Evolutionary conservation across 1,284 basidiomycete genomes (phyloP).

Genomic region (Ceratobasidium sp.): DNA sequence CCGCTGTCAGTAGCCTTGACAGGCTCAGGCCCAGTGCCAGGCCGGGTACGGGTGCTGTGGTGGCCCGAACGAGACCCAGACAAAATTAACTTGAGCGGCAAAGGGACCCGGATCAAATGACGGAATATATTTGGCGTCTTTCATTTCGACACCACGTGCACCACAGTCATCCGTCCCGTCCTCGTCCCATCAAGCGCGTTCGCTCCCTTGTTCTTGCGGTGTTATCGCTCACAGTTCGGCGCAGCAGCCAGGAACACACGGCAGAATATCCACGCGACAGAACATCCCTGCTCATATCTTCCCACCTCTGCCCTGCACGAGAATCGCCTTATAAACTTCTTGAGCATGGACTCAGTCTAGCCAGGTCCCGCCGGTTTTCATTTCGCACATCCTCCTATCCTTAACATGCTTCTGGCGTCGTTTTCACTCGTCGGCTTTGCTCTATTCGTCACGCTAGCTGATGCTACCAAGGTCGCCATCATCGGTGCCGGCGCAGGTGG

Average conservation of each 20-base stretch:
- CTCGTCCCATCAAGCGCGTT: not conserved
- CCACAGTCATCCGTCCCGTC: not conserved
- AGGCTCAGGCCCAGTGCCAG: too few relatives aligned
- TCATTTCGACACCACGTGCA: not conserved
- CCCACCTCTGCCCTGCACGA: not conserved
- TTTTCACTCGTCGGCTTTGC: slow-evolving; percentile 1
- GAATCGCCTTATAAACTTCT: slow-evolving; percentile 1
- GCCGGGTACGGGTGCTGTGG: too few relatives aligned
- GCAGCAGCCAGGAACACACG: not conserved
- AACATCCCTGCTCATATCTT: not conserved
- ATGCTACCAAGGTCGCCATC: slow-evolving; percentile 64
- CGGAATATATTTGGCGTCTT: not conserved
- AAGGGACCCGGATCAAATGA: not conserved
- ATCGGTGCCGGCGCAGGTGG: slow-evolving; percentile 77
- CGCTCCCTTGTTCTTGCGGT: slow-evolving; percentile 2
- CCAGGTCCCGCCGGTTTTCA: not conserved
- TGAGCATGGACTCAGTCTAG: not conserved
- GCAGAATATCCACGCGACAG: not conserved
- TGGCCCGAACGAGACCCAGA: too few relatives aligned
- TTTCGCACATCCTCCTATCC: not conserved
- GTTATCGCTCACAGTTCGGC: not conserved
- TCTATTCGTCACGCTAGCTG: not conserved
- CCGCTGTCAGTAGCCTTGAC: too few relatives aligned
- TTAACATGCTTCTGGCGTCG: slow-evolving; percentile 3
- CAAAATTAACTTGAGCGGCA: not conserved